phyloP scores from a whole-genome alignment of 2,329 filamentous ascomycete species.

The Fusarium redolens region DNA sequence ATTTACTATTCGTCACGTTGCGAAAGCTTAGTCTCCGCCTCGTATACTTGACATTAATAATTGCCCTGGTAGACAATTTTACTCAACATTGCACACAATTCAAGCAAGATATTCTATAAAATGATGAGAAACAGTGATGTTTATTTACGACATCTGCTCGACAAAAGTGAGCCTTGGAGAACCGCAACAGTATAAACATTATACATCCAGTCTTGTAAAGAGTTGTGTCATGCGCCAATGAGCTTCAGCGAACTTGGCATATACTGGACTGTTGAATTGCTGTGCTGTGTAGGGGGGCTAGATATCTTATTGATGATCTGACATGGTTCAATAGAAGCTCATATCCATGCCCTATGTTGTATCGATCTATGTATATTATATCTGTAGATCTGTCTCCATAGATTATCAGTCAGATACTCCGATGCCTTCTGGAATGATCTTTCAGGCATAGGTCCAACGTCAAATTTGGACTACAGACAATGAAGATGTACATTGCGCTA shows the following conservation, averaged over 20 bases:
- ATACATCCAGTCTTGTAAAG: not conserved
- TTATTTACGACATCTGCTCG: not conserved
- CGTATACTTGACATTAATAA: slow-evolving; percentile 44
- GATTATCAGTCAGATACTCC: not conserved
- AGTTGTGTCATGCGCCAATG: not conserved
- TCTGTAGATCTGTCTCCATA: not conserved
- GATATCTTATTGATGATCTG: not conserved
- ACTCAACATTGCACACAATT: slow-evolving; percentile 47
- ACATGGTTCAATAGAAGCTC: not conserved
- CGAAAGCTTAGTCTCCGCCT: slow-evolving; percentile 36
- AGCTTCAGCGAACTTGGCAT: not conserved
- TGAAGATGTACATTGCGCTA: not conserved
- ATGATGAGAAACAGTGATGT: not conserved
- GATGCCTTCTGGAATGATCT: not conserved
- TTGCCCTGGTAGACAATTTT: slow-evolving; percentile 51
- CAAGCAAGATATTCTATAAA: not conserved
- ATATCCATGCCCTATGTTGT: not conserved
- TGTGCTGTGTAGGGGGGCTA: not conserved
- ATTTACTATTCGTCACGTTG: slow-evolving; percentile 43
- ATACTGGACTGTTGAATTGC: not conserved
- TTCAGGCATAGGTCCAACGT: not conserved
- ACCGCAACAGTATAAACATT: not conserved
- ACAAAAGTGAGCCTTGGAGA: not conserved
- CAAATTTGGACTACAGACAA: not conserved
- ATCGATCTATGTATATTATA: not conserved